These are phyloP conservation scores for Syncephalis plumigaleata DNA, from an alignment of 371 early-diverging fungal genomes.

Conservation along the genomic window DNA sequence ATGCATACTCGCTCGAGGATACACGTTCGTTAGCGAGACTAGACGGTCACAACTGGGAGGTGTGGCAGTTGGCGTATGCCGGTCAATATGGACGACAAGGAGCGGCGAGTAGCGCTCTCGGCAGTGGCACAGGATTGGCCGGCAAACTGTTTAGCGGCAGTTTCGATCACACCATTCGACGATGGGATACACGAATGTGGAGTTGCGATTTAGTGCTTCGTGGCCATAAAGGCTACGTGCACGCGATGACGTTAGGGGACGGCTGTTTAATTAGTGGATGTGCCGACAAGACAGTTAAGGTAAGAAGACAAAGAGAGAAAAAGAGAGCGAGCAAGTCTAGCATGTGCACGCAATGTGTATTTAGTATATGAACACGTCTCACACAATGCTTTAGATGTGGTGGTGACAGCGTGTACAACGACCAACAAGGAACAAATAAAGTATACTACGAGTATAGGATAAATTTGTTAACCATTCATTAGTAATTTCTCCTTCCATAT, in stretches of 20 bases:
- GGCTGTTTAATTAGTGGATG: conserved; percentile 33
- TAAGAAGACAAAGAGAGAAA: not conserved
- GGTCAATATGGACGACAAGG: too few species aligned
- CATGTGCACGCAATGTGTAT: too few species aligned
- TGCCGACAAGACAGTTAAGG: conserved; percentile 43
- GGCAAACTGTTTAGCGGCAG: conserved; percentile 38
- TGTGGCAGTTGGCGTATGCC: conserved; percentile 38
- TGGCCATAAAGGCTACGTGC: conserved; percentile 50
- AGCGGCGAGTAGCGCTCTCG: too few species aligned
- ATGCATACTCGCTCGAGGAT: conserved; percentile 27
- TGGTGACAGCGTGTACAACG: too few species aligned
- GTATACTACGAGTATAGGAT: too few species aligned
- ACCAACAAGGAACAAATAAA: too few species aligned
- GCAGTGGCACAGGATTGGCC: conserved; percentile 3
- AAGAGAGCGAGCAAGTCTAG: too few species aligned
- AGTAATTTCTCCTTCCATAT: too few species aligned
- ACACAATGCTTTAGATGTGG: too few species aligned
- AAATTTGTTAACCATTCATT: too few species aligned
- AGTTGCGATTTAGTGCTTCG: conserved; percentile 26
- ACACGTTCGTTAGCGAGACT: conserved; percentile 20
- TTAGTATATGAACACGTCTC: too few species aligned
- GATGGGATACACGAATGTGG: conserved; percentile 41
- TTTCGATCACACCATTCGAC: conserved; percentile 47
- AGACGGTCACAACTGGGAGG: conserved; percentile 48
- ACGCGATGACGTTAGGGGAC: conserved; percentile 30